These are phyloP conservation scores for Inga laurina DNA, from an alignment of 306 rosid species.

Conservation along the genomic window DNA sequence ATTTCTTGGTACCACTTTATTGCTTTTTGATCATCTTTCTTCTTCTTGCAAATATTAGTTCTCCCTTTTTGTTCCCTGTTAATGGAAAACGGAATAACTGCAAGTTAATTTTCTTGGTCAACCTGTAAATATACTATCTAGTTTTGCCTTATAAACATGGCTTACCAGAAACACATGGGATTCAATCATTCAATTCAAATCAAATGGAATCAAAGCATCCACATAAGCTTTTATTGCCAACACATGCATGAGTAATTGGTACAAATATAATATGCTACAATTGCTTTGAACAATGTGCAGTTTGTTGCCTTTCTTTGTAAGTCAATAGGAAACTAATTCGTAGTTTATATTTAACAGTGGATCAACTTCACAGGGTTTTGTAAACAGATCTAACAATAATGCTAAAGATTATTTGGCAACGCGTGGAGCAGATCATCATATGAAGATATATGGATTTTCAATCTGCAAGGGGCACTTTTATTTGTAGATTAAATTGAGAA, in stretches of 20 bases:
- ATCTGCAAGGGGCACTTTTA: background rate
- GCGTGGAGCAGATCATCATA: background rate
- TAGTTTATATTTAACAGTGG: background rate
- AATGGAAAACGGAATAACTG: background rate
- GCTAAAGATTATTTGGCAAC: slow-evolving; percentile 1
- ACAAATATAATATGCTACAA: background rate
- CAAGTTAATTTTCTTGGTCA: background rate
- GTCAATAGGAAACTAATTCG: background rate
- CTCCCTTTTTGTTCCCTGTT: background rate
- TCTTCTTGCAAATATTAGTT: background rate
- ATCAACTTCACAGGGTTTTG: no score
- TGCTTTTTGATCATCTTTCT: background rate
- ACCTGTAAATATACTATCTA: background rate
- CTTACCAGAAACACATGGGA: background rate
- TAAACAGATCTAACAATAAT: background rate
- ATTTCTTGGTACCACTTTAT: background rate
- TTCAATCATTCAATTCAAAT: background rate
- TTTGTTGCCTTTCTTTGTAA: background rate
- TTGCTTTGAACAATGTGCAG: background rate
- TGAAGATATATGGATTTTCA: background rate
- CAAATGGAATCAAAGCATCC: background rate
- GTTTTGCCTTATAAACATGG: background rate
- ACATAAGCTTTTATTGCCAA: background rate
- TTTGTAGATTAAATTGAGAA: background rate
- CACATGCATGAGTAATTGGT: background rate